These are phyloP conservation scores for Ceratocystis alfenasii DNA, from an alignment of 2,329 filamentous ascomycete species.

Conservation along the genomic window DNA sequence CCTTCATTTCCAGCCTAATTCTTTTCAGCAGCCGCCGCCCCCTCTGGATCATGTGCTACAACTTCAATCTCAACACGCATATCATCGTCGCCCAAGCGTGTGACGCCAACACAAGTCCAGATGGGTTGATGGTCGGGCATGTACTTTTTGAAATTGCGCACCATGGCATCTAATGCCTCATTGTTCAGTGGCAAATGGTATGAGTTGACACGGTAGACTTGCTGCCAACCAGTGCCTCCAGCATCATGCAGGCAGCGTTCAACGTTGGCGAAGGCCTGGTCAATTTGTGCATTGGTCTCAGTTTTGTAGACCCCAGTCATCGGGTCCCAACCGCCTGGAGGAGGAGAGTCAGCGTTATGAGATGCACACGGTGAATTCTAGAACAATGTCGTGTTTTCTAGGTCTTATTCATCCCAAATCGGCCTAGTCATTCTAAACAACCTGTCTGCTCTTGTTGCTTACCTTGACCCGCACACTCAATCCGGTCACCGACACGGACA, in stretches of 20 bases:
- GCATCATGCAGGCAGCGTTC: conserved; percentile 40
- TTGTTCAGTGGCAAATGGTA: conserved; percentile 36
- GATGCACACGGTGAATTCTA: background rate
- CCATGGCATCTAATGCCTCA: conserved; percentile 33
- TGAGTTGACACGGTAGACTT: conserved; percentile 40
- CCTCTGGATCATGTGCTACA: conserved; percentile 35
- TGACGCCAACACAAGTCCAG: conserved; percentile 44
- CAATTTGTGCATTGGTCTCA: conserved; percentile 37
- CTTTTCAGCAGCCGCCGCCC: conserved; percentile 24
- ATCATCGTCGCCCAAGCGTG: conserved; percentile 34
- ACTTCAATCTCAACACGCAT: conserved; percentile 52
- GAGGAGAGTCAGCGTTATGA: background rate
- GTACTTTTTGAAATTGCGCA: conserved; percentile 38
- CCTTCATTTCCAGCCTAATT: background rate
- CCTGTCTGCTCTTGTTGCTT: conserved; percentile 12
- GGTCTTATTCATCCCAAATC: background rate
- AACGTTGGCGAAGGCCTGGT: conserved; percentile 45
- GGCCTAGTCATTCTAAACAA: too few species aligned
- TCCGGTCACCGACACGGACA: conserved; percentile 37
- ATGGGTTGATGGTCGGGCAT: conserved; percentile 42
- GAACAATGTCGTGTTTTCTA: background rate
- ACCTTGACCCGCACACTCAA: conserved; percentile 39
- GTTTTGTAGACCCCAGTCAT: conserved; percentile 26
- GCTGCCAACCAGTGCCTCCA: conserved; percentile 44
- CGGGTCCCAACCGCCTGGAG: conserved; percentile 26